Conservation (phyloP, 495 filamentous ascomycete species). For the Neurospora cerealis region DNA sequence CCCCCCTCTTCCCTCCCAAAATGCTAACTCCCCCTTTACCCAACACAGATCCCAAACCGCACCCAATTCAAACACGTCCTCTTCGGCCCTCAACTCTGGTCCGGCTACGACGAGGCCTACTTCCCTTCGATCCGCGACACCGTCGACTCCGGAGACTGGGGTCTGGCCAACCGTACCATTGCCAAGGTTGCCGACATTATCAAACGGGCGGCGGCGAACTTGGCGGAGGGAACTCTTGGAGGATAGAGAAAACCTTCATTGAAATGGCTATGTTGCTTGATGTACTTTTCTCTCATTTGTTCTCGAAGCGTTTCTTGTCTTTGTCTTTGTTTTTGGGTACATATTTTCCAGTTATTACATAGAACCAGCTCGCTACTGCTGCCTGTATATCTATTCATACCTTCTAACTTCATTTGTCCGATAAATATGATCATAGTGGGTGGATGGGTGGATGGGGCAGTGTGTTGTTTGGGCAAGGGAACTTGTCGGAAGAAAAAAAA, state of each 20-base stretch:
- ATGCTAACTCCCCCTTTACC: neutral
- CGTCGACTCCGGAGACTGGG: conserved; percentile 62
- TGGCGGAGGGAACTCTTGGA: neutral
- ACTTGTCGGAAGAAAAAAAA: neutral
- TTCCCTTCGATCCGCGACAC: conserved; percentile 85
- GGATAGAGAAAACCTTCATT: neutral
- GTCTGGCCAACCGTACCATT: conserved; percentile 56
- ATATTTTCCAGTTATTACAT: no score
- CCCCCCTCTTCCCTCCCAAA: neutral
- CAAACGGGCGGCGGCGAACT: conserved; percentile 43
- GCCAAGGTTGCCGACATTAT: conserved; percentile 63
- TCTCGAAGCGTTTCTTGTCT: no score
- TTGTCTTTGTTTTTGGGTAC: no score
- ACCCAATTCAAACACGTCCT: conserved; percentile 93
- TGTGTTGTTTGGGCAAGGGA: neutral
- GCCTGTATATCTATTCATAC: neutral
- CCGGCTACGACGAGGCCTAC: conserved; percentile 59
- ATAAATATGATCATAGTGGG: neutral
- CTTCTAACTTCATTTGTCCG: neutral
- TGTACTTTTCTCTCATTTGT: no score
- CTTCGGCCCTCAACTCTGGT: conserved; percentile 75
- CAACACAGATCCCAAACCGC: conserved; percentile 62
- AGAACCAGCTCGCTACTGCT: no score
- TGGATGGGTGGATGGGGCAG: no score
- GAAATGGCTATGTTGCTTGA: no score